Evolutionary conservation across 441 rosid species (phyloP).

Genomic region (Macaranga tanarius): DNA sequence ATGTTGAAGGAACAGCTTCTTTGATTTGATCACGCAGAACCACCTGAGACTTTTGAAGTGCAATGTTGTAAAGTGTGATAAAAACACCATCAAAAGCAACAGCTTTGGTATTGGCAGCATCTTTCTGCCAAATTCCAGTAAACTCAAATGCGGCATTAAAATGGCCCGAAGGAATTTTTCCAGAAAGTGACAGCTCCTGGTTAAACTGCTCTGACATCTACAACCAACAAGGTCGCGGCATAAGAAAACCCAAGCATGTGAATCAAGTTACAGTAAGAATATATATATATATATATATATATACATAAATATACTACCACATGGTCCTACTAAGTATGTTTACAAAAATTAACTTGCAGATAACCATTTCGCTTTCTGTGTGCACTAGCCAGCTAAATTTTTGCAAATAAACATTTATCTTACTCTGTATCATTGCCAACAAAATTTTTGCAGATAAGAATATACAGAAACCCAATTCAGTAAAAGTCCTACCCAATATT

Average conservation of each 20-base stretch:
- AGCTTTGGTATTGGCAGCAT: slow-evolving; percentile 74
- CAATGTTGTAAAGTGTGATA: slow-evolving; percentile 83
- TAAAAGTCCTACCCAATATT: too few relatives aligned
- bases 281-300: too few relatives aligned
- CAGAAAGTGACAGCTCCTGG: slow-evolving; percentile 79
- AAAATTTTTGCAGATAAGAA: too few relatives aligned
- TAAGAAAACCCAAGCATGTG: neutral
- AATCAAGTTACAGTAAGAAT: neutral
- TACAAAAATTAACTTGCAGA: neutral
- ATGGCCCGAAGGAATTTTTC: slow-evolving; percentile 92
- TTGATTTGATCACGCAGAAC: slow-evolving; percentile 68
- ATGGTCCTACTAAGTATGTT: neutral
- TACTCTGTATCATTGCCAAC: too few relatives aligned
- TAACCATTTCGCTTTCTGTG: neutral
- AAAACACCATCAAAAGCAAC: slow-evolving; percentile 91
- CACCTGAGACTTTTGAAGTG: slow-evolving; percentile 74
- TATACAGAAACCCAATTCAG: too few relatives aligned
- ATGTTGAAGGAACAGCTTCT: slow-evolving; percentile 79
- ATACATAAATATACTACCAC: neutral
- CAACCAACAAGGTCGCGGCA: slow-evolving; percentile 9
- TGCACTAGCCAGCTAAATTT: neutral
- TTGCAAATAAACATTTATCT: too few relatives aligned
- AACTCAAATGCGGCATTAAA: slow-evolving; percentile 85
- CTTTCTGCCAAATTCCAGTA: slow-evolving; percentile 87
- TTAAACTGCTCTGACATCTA: slow-evolving; percentile 99